These are phyloP conservation scores for Cicer yamashitae DNA, from an alignment of 306 rosid species.

Conservation along the genomic window DNA sequence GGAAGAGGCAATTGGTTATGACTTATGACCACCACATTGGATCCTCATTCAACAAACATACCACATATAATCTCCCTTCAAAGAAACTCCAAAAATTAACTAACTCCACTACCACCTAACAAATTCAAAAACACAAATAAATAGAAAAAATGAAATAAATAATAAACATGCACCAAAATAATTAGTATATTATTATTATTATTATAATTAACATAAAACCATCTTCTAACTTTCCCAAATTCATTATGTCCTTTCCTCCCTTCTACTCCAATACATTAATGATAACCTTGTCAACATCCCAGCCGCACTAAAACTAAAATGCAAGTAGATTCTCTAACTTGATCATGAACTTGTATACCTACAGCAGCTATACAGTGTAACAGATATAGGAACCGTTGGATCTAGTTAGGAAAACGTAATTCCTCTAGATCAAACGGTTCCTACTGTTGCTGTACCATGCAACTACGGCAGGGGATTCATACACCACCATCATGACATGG, in stretches of 20 bases:
- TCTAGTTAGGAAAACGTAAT: too few species aligned
- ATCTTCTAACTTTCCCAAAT: conserved; percentile 36
- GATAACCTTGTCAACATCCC: conserved; percentile 39
- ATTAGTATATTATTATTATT: conserved; percentile 36
- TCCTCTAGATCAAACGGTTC: too few species aligned
- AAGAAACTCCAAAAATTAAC: conserved; percentile 81
- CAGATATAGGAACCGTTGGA: too few species aligned
- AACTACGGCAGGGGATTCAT: too few species aligned
- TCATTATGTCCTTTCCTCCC: conserved; percentile 48
- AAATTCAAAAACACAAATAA: conserved; percentile 46
- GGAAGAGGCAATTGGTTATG: conserved; percentile 39
- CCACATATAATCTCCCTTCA: conserved; percentile 76
- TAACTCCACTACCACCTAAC: conserved; percentile 96
- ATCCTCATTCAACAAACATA: conserved; percentile 71
- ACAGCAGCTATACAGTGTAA: too few species aligned
- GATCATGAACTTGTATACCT: neutral
- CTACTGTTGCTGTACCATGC: too few species aligned
- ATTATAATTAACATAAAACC: conserved; percentile 31
- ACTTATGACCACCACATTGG: conserved; percentile 46
- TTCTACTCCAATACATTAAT: conserved; percentile 56
- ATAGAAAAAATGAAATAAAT: conserved; percentile 13
- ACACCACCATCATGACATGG: neutral
- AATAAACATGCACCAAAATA: conserved; percentile 43
- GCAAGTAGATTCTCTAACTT: conserved; percentile 30
- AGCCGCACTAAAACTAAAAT: conserved; percentile 38